Percentiles rank a stretch among this genome's conserved stretches.
phyloP scores from a whole-genome alignment of 164 flowering plant genomes.

The Kalanchoe fedtschenkoi region DNA sequence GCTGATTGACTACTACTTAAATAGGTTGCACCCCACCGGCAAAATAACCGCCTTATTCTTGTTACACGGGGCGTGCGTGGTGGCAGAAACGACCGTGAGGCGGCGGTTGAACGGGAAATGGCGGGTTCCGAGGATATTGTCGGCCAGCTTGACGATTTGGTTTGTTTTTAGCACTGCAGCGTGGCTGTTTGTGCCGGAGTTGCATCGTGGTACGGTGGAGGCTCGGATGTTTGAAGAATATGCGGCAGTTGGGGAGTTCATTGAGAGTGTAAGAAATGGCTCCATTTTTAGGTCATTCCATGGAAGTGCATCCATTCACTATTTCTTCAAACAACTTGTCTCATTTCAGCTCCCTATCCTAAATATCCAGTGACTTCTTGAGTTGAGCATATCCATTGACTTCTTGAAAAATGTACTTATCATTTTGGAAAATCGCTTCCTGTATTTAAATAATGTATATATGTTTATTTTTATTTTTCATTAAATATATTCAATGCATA shows the following conservation, averaged over 20 bases:
- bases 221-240: constrained; percentile 24
- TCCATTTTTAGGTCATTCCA: background rate
- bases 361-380: no score
- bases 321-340: background rate
- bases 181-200: constrained; percentile 35
- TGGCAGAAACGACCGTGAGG: constrained; percentile 19
- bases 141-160: constrained; percentile 19
- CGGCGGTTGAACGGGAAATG: constrained; percentile 12
- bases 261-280: constrained; percentile 7
- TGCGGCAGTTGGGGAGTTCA: constrained; percentile 15
- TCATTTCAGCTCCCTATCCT: no score
- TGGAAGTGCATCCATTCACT: background rate
- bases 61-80: constrained; percentile 20
- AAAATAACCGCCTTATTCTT: constrained; percentile 24
- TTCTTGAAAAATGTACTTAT: no score
- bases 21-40: constrained; percentile 22
- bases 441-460: no score
- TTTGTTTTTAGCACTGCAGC: constrained; percentile 22
- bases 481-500: no score
- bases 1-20: constrained; percentile 27
- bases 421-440: no score
- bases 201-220: constrained; percentile 13
- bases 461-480: no score
- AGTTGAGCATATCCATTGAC: no score
- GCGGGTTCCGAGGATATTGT: constrained; percentile 18